Conservation (phyloP, 495 filamentous ascomycete genomes). For the Haplographium delicatum region DNA sequence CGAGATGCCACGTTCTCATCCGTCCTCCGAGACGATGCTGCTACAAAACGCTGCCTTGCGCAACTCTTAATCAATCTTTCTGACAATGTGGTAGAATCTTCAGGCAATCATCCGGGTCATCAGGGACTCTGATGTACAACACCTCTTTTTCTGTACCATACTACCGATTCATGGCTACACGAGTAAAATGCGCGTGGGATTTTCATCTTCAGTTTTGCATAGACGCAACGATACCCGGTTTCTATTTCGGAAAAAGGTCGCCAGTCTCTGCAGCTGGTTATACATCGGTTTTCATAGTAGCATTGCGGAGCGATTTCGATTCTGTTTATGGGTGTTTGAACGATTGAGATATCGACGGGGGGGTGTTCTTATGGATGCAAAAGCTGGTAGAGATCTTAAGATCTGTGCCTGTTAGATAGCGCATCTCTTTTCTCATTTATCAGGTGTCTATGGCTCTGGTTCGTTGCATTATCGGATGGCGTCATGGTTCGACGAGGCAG, state of each 20-base stretch:
- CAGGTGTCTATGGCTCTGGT: constrained; percentile 23
- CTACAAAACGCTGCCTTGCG: constrained; percentile 94
- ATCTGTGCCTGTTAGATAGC: constrained; percentile 3
- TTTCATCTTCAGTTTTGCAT: constrained; percentile 29
- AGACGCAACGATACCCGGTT: constrained; percentile 29
- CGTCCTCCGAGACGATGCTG: constrained; percentile 93
- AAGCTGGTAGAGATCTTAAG: background rate
- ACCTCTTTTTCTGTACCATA: constrained; percentile 22
- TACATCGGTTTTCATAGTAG: constrained; percentile 25
- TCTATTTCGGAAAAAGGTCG: constrained; percentile 21
- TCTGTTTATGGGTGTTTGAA: constrained; percentile 18
- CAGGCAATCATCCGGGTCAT: constrained; percentile 23
- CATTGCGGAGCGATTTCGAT: constrained; percentile 18
- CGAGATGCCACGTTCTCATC: constrained; percentile 96
- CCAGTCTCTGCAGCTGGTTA: constrained; percentile 18
- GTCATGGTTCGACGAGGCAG: constrained; percentile 8
- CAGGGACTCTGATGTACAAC: constrained; percentile 18
- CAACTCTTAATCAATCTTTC: constrained; percentile 96
- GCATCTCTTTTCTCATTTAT: constrained; percentile 20
- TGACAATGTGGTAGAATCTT: constrained; percentile 66
- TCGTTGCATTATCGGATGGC: constrained; percentile 25
- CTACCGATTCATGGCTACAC: constrained; percentile 15
- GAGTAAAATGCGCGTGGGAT: constrained; percentile 14
- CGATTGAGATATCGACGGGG: background rate
- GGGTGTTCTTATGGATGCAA: background rate